Evolutionary conservation across 352 stramenopile genomes (phyloP).

Genomic region (Phytopythium chamaehyphon): DNA sequence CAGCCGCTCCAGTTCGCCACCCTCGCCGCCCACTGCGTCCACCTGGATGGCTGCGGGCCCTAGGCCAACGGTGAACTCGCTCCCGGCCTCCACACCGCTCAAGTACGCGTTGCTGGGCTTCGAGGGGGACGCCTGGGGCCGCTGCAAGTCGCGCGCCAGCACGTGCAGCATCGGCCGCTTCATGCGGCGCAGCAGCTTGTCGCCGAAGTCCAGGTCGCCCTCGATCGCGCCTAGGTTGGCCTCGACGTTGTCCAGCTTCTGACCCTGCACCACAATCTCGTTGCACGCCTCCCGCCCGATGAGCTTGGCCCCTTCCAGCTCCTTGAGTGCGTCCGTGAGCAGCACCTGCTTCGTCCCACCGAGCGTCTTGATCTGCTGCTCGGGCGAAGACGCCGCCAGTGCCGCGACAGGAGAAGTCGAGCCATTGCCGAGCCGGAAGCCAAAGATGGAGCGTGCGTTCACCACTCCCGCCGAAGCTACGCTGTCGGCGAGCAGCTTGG

Average conservation of each 20-base stretch:
- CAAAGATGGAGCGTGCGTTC: slow-evolving; percentile 50
- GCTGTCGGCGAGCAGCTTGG: slow-evolving; percentile 12
- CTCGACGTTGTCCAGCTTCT: slow-evolving; percentile 74
- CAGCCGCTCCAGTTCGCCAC: slow-evolving; percentile 59
- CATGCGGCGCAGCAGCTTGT: slow-evolving; percentile 71
- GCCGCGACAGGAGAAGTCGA: neutral
- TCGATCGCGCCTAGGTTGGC: slow-evolving; percentile 51
- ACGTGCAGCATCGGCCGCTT: slow-evolving; percentile 66
- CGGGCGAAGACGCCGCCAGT: slow-evolving; percentile 24
- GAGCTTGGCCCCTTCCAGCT: slow-evolving; percentile 68
- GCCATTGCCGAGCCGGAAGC: slow-evolving; percentile 28
- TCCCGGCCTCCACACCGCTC: slow-evolving; percentile 2
- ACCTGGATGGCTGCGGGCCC: slow-evolving; percentile 1
- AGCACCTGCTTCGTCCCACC: slow-evolving; percentile 53
- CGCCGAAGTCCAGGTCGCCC: slow-evolving; percentile 62
- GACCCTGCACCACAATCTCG: slow-evolving; percentile 69
- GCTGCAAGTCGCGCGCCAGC: slow-evolving; percentile 38
- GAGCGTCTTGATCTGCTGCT: slow-evolving; percentile 71
- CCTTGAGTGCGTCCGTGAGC: slow-evolving; percentile 64
- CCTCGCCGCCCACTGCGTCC: slow-evolving; percentile 14
- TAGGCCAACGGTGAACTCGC: neutral
- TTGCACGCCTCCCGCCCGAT: slow-evolving; percentile 63
- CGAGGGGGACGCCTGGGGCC: slow-evolving; percentile 12
- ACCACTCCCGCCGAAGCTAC: slow-evolving; percentile 29
- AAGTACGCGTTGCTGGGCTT: slow-evolving; percentile 10